phyloP scores from a whole-genome alignment of 2,329 filamentous ascomycete genomes.

The Spiromastix sp. region DNA sequence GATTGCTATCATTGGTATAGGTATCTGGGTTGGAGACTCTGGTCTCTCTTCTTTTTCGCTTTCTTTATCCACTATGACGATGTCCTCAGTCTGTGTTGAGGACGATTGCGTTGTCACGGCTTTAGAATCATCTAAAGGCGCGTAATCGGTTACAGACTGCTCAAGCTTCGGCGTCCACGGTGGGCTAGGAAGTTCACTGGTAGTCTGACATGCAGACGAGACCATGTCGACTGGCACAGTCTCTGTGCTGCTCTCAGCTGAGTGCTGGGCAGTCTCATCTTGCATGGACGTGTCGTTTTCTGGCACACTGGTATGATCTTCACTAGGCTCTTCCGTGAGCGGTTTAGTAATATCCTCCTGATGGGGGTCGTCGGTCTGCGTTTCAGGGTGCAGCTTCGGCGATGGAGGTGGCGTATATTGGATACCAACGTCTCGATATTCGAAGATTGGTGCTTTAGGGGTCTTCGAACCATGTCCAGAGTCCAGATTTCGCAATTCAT shows the following conservation, averaged over 20 bases:
- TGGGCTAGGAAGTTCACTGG: constrained; percentile 26
- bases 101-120: constrained; percentile 8
- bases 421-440: constrained; percentile 65
- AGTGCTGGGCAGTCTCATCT: constrained; percentile 5
- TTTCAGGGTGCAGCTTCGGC: constrained; percentile 34
- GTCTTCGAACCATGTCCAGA: constrained; percentile 20
- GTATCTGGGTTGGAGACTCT: constrained; percentile 8
- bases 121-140: background rate
- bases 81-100: constrained; percentile 26
- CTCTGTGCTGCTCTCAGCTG: constrained; percentile 23
- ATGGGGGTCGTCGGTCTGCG: background rate
- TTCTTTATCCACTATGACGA: constrained; percentile 9
- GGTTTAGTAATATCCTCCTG: constrained; percentile 1
- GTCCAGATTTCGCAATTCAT: constrained; percentile 6
- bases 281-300: no score
- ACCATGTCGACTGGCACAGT: constrained; percentile 26
- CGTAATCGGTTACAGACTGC: constrained; percentile 11
- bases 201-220: constrained; percentile 34
- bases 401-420: constrained; percentile 80
- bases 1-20: constrained; percentile 79
- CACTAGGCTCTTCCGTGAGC: no score
- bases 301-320: no score
- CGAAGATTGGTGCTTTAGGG: constrained; percentile 31
- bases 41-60: constrained; percentile 10
- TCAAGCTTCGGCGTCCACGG: constrained; percentile 24